phyloP scores from a whole-genome alignment of 1,284 basidiomycete species.

The Cutaneotrichosporon arboriforme region DNA sequence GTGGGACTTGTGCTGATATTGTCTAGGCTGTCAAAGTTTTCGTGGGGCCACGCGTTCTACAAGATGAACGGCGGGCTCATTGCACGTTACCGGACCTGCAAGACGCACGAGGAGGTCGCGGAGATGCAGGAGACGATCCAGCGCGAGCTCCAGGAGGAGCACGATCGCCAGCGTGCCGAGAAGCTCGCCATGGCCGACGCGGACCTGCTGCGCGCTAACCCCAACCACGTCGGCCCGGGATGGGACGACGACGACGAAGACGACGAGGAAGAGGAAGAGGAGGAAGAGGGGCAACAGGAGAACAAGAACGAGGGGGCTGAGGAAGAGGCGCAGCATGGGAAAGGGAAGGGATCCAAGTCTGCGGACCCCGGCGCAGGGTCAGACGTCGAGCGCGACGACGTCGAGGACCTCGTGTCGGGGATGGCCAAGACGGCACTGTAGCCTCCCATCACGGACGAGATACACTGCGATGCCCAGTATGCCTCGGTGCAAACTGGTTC shows the following conservation, averaged over 20 bases:
- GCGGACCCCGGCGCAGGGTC: slow-evolving; percentile 10
- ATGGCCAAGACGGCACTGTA: not conserved
- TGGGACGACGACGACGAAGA: slow-evolving; percentile 28
- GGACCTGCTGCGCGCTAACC: slow-evolving; percentile 56
- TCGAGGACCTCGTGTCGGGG: slow-evolving; percentile 29
- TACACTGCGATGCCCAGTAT: not conserved
- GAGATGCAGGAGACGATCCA: slow-evolving; percentile 68
- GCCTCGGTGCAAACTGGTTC: not conserved
- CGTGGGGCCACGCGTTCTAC: slow-evolving; percentile 82
- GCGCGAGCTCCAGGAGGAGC: slow-evolving; percentile 63
- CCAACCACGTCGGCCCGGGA: slow-evolving; percentile 51
- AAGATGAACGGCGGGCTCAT: slow-evolving; percentile 71
- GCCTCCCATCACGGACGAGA: too few species aligned
- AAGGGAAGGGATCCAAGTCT: not conserved
- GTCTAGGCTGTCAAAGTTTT: slow-evolving; percentile 62
- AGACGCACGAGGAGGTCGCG: slow-evolving; percentile 59
- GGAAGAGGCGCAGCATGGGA: not conserved
- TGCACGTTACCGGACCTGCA: slow-evolving; percentile 66
- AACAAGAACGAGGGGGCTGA: not conserved
- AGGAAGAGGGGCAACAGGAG: slow-evolving; percentile 15
- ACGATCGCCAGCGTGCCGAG: slow-evolving; percentile 54
- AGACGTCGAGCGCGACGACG: slow-evolving; percentile 35
- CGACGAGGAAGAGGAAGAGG: slow-evolving; percentile 18
- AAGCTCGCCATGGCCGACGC: slow-evolving; percentile 53
- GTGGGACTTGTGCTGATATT: too few species aligned